Evolutionary conservation across 2,329 filamentous ascomycete species (phyloP), one percentile per base, ranked within the genome.

Genomic region (Lachnellula subtilissima): DNA sequence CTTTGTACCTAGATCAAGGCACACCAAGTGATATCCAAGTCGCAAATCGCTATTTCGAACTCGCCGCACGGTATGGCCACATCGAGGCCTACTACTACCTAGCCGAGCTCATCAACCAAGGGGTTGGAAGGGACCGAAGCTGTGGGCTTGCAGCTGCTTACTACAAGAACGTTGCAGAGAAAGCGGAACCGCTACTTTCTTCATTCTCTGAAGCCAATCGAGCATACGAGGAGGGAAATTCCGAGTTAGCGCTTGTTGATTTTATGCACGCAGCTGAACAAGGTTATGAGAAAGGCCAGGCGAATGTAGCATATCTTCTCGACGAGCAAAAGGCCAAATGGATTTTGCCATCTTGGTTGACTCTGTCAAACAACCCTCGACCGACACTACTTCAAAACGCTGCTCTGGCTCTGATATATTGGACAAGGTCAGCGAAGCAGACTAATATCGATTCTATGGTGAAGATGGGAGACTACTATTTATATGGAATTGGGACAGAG

Each of bases 391-490:
- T 86, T 22, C 75, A 76, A 50, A 83, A 87, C 68, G 76, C 83
- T 0, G 76, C 78, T 2, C 73, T 72, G 36, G 70, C 69, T 48
- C 79, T 99, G 50, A 86, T 96, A 37, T 94, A 96, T 74, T 99
- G 92, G 90, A 97, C 93, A 0, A 85, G 94, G 37, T 97, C 93
- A 9, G 91, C 94, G 2, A 89, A 91, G 63, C 95, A 99, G 70
- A 83, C 86, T 48, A 99, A 99, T 63, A 87, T 96, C 47, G 94
- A 99, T 73, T 89, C 92, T 0, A 80, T 96, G 60, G 89, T 99
- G 62, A 99, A 99, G 75, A 96, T 97, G 88, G 94, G 94, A 40
- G 95, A 99, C 73, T 97, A 97, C 73, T 97, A 99, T 71, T 85
- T 96, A 35, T 75, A 83, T 54, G 94, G 94, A 6, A 82, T 92